phyloP scores from a whole-genome alignment of 306 rosid genomes.

The Spatholobus suberectus region DNA sequence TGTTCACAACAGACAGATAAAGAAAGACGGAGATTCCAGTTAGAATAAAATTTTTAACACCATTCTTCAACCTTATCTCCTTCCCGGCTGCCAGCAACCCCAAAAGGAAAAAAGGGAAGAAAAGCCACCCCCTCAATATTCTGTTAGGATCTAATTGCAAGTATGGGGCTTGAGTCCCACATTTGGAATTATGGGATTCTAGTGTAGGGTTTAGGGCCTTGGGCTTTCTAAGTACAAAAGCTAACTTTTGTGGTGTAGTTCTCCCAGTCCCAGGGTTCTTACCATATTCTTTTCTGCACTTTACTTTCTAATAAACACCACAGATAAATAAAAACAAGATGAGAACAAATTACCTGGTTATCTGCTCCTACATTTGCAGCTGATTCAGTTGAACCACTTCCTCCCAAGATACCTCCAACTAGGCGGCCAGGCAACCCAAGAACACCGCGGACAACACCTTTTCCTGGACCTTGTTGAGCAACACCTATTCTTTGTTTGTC shows the following conservation, averaged over 20 bases:
- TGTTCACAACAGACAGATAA: not conserved
- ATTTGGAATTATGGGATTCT: not conserved
- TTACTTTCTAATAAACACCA: not conserved
- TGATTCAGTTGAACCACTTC: constrained; percentile 61
- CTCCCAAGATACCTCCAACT: constrained; percentile 92
- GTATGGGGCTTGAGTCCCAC: not conserved
- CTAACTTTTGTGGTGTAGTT: not conserved
- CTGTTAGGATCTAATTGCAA: not conserved
- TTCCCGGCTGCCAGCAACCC: not conserved
- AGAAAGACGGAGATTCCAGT: not conserved
- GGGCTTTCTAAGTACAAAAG: not conserved
- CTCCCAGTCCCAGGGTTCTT: not conserved
- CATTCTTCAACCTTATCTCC: not conserved
- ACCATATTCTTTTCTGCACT: not conserved
- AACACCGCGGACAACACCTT: constrained; percentile 98
- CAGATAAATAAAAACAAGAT: not conserved
- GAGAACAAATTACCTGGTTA: constrained; percentile 62
- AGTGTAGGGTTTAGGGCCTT: not conserved
- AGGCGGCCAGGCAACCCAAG: constrained; percentile 93
- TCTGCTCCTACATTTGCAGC: constrained; percentile 65
- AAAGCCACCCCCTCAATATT: not conserved
- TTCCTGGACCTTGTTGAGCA: constrained; percentile 86
- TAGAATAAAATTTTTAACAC: not conserved
- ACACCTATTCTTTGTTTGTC: constrained; percentile 93
- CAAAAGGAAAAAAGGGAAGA: not conserved